phyloP scores from a whole-genome alignment of 495 filamentous ascomycete genomes.

The Usnea hakonensis region DNA sequence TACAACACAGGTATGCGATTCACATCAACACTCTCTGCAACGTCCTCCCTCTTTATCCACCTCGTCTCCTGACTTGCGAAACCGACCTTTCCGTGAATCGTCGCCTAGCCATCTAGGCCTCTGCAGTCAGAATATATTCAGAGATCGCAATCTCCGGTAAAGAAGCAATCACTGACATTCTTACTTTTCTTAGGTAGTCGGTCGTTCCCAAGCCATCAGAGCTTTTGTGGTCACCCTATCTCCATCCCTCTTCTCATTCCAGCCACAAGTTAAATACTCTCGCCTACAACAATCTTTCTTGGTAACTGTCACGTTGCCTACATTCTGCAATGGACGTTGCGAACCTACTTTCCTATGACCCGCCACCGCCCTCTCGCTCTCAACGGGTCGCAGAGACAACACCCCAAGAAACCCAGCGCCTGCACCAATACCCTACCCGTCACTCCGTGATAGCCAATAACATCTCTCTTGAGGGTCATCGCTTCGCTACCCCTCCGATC shows the following conservation, averaged over 20 bases:
- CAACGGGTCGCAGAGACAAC: constrained; percentile 33
- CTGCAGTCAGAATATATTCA: neutral
- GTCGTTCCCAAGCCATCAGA: neutral
- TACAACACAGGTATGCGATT: constrained; percentile 16
- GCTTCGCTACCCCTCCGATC: constrained; percentile 21
- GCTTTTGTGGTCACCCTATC: neutral
- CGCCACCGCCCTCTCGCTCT: constrained; percentile 17
- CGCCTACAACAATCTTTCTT: neutral
- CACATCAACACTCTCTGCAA: neutral
- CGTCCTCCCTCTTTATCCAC: neutral
- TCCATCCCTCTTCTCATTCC: neutral
- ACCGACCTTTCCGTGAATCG: neutral
- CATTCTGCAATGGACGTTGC: constrained; percentile 34
- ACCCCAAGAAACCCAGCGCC: constrained; percentile 36
- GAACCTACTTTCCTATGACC: constrained; percentile 34
- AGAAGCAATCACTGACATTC: neutral
- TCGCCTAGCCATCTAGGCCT: neutral
- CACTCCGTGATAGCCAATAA: constrained; percentile 28
- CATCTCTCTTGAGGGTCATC: constrained; percentile 22
- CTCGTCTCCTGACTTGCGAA: constrained; percentile 15
- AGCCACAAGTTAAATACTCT: neutral
- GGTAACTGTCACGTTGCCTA: neutral
- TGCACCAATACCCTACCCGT: constrained; percentile 36
- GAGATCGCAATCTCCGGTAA: neutral
- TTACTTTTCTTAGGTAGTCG: neutral